These are phyloP conservation scores for Lizanozyma gosingica DNA, from an alignment of 1,139 yeast genomes.

Conservation along the genomic window DNA sequence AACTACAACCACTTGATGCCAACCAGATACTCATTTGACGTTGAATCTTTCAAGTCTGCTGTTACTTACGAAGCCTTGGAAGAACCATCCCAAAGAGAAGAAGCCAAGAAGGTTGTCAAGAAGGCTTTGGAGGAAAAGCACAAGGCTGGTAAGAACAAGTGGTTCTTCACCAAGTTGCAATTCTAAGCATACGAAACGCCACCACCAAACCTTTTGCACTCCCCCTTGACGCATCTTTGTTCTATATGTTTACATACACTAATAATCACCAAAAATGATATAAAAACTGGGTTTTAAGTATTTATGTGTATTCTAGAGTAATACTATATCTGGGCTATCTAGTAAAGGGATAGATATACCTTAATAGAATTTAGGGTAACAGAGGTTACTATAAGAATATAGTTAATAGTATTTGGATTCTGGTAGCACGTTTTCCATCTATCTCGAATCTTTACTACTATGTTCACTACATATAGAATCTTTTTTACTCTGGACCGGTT, in stretches of 20 bases:
- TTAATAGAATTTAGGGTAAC: too few species aligned
- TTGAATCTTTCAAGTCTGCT: slow-evolving; percentile 87
- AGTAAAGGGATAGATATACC: too few species aligned
- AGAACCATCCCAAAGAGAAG: slow-evolving; percentile 98
- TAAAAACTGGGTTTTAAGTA: not conserved
- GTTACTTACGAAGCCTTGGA: slow-evolving; percentile 90
- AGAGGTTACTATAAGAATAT: too few species aligned
- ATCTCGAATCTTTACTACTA: too few species aligned
- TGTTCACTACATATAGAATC: too few species aligned
- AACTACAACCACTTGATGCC: slow-evolving; percentile 99
- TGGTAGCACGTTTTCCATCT: too few species aligned
- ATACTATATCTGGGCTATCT: not conserved
- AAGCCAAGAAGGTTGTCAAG: slow-evolving; percentile 98
- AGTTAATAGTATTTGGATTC: too few species aligned
- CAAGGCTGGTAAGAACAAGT: slow-evolving; percentile 99
- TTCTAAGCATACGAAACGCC: slow-evolving; percentile 52
- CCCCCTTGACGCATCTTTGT: not conserved
- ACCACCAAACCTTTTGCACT: too few species aligned
- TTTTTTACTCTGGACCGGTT: too few species aligned
- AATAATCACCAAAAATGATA: not conserved
- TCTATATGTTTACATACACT: not conserved
- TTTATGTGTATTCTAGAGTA: not conserved
- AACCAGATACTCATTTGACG: slow-evolving; percentile 98
- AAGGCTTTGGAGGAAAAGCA: slow-evolving; percentile 99
- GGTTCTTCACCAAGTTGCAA: slow-evolving; percentile 99